Percentiles rank a stretch among this genome's conserved stretches.
Evolutionary conservation across 129 eudicot species (phyloP).

Genomic region (Centrapalus pauciflorus): DNA sequence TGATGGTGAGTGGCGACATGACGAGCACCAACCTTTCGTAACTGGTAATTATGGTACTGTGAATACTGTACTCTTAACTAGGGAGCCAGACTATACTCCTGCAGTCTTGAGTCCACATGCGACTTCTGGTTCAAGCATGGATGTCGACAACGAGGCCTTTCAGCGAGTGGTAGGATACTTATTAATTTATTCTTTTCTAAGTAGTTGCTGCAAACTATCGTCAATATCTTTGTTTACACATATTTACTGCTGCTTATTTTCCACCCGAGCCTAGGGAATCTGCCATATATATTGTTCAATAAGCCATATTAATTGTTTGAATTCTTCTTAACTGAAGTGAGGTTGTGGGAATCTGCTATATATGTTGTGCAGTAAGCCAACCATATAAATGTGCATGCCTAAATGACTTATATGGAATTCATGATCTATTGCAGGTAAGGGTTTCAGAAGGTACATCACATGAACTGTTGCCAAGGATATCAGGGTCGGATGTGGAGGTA

Average conservation of each 20-base stretch:
- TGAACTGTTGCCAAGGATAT: conserved; percentile 49
- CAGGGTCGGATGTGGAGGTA: conserved; percentile 66
- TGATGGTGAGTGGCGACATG: conserved; percentile 96
- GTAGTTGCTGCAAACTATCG: conserved; percentile 4
- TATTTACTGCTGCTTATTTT: background rate
- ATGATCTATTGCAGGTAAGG: conserved; percentile 38
- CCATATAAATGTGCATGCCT: background rate
- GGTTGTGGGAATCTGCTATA: background rate
- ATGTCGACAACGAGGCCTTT: conserved; percentile 72
- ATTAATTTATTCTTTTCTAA: background rate
- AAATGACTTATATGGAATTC: background rate
- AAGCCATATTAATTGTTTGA: background rate
- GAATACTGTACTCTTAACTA: conserved; percentile 65
- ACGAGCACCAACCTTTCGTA: conserved; percentile 71
- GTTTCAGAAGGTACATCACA: conserved; percentile 56
- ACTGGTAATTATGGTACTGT: conserved; percentile 63
- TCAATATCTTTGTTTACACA: background rate
- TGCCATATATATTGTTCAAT: too few relatives aligned
- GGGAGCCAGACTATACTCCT: conserved; percentile 51
- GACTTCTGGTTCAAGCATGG: conserved; percentile 77
- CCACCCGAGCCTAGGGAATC: background rate
- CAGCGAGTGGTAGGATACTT: conserved; percentile 60
- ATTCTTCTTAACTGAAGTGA: background rate
- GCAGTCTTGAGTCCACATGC: conserved; percentile 43
- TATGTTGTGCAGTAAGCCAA: background rate